Evolutionary conservation across 768 basidiomycete species (phyloP).

Genomic region (Russula griseocarnosa): DNA sequence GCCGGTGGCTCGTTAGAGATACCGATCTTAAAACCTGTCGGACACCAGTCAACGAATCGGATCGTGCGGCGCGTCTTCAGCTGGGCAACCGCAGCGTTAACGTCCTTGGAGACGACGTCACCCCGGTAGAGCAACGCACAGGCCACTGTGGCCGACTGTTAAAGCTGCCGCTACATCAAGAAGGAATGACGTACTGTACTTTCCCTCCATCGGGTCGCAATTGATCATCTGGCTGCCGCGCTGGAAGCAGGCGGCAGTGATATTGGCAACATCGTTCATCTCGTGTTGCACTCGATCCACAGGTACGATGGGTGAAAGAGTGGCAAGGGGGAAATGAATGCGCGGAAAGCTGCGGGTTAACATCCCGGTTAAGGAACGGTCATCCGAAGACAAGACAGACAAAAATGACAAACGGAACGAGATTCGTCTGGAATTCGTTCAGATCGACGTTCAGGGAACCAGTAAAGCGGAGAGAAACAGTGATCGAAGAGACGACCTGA

Average conservation of each 20-base stretch:
- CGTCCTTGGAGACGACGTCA: slow-evolving; percentile 74
- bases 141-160: slow-evolving; percentile 43
- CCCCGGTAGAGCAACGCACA: slow-evolving; percentile 71
- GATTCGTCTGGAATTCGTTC: slow-evolving; percentile 37
- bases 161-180: not conserved
- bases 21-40: slow-evolving; percentile 75
- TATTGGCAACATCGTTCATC: slow-evolving; percentile 54
- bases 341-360: slow-evolving; percentile 45
- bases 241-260: slow-evolving; percentile 16
- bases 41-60: slow-evolving; percentile 76
- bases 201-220: slow-evolving; percentile 74
- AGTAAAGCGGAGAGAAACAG: slow-evolving; percentile 53
- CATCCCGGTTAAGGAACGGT: not conserved
- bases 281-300: slow-evolving; percentile 61
- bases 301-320: slow-evolving; percentile 61
- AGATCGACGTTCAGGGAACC: slow-evolving; percentile 64
- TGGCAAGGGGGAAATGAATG: slow-evolving; percentile 65
- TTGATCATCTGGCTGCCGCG: slow-evolving; percentile 55
- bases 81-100: slow-evolving; percentile 65
- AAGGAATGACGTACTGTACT: slow-evolving; percentile 51
- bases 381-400: slow-evolving; percentile 23
- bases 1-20: slow-evolving; percentile 79
- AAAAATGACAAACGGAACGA: slow-evolving; percentile 45
- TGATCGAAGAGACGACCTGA: slow-evolving; percentile 51
- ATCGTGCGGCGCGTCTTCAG: slow-evolving; percentile 79